phyloP scores from a whole-genome alignment of 371 early-diverging fungal genomes.

The Syncephalis plumigaleata region DNA sequence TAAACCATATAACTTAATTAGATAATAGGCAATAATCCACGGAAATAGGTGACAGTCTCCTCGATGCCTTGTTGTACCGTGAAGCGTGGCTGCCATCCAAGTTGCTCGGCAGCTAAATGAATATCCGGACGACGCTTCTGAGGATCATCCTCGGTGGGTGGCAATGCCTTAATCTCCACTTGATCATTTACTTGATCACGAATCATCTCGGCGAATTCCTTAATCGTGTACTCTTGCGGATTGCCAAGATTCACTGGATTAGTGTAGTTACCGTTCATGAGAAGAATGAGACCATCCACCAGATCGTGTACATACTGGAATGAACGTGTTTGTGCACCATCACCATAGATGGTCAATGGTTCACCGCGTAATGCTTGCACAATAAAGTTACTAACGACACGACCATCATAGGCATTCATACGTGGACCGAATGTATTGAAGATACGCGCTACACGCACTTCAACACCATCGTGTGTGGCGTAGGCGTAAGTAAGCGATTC shows the following conservation, averaged over 20 bases:
- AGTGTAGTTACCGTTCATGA: constrained; percentile 54
- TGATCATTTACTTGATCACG: constrained; percentile 36
- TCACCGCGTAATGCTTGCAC: constrained; percentile 68
- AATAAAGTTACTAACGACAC: constrained; percentile 83
- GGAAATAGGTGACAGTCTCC: constrained; percentile 76
- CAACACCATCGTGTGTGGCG: constrained; percentile 57
- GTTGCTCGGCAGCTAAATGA: constrained; percentile 33
- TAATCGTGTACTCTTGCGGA: constrained; percentile 74
- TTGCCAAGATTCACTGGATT: constrained; percentile 77
- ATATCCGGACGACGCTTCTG: constrained; percentile 67
- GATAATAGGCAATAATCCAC: not conserved
- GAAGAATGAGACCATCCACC: constrained; percentile 61
- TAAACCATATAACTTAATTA: too few relatives aligned
- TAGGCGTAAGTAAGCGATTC: constrained; percentile 76
- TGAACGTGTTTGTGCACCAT: constrained; percentile 67
- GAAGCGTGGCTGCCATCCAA: constrained; percentile 66
- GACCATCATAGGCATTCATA: constrained; percentile 76
- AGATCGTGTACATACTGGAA: constrained; percentile 83
- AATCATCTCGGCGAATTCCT: constrained; percentile 63
- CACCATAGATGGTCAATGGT: constrained; percentile 66
- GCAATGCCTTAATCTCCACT: constrained; percentile 43
- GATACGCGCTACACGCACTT: constrained; percentile 71
- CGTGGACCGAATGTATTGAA: constrained; percentile 75
- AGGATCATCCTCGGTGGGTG: constrained; percentile 67
- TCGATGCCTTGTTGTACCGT: constrained; percentile 58